Percentiles rank a stretch among this genome's conserved stretches.
phyloP scores from a whole-genome alignment of 2,329 filamentous ascomycete genomes.

The Trichoderma asperellum region DNA sequence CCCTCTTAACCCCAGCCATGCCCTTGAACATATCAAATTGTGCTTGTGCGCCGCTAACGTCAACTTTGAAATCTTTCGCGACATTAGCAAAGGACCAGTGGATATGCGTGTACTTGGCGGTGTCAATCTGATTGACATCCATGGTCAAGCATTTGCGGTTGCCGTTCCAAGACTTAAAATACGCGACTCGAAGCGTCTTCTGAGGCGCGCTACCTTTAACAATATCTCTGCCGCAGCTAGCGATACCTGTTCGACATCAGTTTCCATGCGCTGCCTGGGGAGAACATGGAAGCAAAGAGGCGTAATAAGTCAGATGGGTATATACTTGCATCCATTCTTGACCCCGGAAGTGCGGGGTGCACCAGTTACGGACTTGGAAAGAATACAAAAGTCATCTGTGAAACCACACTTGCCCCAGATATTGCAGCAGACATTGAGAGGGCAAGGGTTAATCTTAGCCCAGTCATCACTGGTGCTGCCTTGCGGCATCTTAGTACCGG shows the following conservation, averaged over 20 bases:
- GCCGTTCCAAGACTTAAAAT: slow-evolving; percentile 42
- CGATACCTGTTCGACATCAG: slow-evolving; percentile 33
- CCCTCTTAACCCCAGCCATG: slow-evolving; percentile 38
- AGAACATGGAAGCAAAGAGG: neutral
- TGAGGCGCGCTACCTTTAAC: slow-evolving; percentile 36
- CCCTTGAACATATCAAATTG: slow-evolving; percentile 41
- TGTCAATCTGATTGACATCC: slow-evolving; percentile 36
- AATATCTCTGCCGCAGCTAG: slow-evolving; percentile 42
- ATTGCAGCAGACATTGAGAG: slow-evolving; percentile 48
- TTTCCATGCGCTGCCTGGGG: neutral
- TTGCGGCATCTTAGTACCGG: slow-evolving; percentile 42
- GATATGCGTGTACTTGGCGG: slow-evolving; percentile 39
- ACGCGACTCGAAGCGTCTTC: slow-evolving; percentile 37
- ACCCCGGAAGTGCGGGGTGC: slow-evolving; percentile 36
- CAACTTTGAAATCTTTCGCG: slow-evolving; percentile 31
- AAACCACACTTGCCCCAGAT: slow-evolving; percentile 52
- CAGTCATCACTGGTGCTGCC: slow-evolving; percentile 39
- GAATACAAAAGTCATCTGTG: slow-evolving; percentile 49
- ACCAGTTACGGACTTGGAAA: slow-evolving; percentile 37
- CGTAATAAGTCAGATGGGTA: neutral
- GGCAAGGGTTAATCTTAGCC: slow-evolving; percentile 51
- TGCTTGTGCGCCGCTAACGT: slow-evolving; percentile 31
- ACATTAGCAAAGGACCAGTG: slow-evolving; percentile 42
- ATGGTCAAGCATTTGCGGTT: slow-evolving; percentile 39
- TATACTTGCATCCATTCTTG: slow-evolving; percentile 34